Base-by-base conservation (phyloP, 1,139 yeast species). In the Nakaseomyces kungkrabaensis region DNA sequence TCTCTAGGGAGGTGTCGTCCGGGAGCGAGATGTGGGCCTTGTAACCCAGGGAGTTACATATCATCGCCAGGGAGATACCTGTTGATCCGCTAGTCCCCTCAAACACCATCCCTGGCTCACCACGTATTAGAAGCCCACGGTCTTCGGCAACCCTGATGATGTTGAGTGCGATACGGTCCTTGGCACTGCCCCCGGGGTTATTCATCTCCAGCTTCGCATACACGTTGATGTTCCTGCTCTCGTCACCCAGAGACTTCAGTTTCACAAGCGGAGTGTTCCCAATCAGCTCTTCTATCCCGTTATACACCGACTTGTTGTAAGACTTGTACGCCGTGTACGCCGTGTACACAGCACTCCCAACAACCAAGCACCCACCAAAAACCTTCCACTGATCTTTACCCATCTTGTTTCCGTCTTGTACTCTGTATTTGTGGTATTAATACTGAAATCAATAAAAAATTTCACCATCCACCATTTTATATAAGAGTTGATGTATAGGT, bases 81-180 rank as follows among this genome's bases (percentile, higher is more conserved):
- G 98, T 92, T 0, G 96, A 87, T 0, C 97, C 97, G 9, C 94
- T 82, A 0, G 97, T 92, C 3, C 98, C 98, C 70, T 92, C 98
- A 64, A 83, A 89, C 22, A 82, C 75, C 56, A 68, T 65, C 29
- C 70, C 72, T 6, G 62, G 61, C 62, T 86, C 89, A 2, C 78
- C 81, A 48, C 71, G 59, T 7, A 70, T 65, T 42, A 90, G 65
- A 11, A 72, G 65, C 0, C 92, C 94, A 43, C 61, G 55, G 10
- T 57, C 50, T 65, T 87, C 96, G 50, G 86, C 85, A 22, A 77
- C 78, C 49, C 78, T 70, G 33, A 90, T 83, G 43, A 92, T 85
- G 1, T 95, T 87, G 37, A 86, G 71, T 0, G 97, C 97, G 17
- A 92, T 96, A 42, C 98, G 70, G 65, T 92, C 98, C 61, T 92